Evolutionary conservation across 345 rosid genomes (phyloP), one percentile per base, ranked within the genome.

Genomic region (Gossypium turneri): DNA sequence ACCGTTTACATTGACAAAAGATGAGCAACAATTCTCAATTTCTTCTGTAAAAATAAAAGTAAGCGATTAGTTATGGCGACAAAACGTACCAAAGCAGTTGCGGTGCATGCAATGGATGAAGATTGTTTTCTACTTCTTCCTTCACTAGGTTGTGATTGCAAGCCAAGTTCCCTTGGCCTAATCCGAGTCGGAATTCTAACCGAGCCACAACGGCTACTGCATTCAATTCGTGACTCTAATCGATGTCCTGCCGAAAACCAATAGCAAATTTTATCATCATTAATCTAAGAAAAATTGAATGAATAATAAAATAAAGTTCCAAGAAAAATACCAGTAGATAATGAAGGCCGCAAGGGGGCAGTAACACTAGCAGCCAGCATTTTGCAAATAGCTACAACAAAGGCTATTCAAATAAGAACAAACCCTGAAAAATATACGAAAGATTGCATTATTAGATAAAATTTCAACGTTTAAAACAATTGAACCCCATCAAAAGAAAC

Each of bases 71-170:
- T 15, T 13, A 27, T 20, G 3, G 11, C 3, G 0, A 62, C 58
- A 66, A 19, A 34, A 62, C 83, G 76, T 81, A 87, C 90, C 70
- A 73, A 24, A 70, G 87, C 79, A 22, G 84, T 74, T 64, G 75
- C 77, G 45, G 22, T 60, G 34, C 82, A 84, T 63, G 74, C 73
- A 52, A 82, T 13, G 66, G 80, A 82, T 76, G 80, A 76, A 69
- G 57, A 81, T 43, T 64, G 80, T 67, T 68, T 66, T 41, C 66
- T 76, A 64, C 48, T 75, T 75, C 76, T 70, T 55, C 74, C 65
- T 47, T 15, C 63, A 79, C 53, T 9, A 24, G 82, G 50, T 48
- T 76, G 74, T 70, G 72, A 78, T 62, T 67, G 55, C 22, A 70
- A 66, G 43, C 79, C 82, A 25, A 82, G 34, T 57, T 83, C 81